These are phyloP conservation scores for Speleostelium caveatum DNA, from an alignment of 78 protist genomes.

Conservation along the genomic window DNA sequence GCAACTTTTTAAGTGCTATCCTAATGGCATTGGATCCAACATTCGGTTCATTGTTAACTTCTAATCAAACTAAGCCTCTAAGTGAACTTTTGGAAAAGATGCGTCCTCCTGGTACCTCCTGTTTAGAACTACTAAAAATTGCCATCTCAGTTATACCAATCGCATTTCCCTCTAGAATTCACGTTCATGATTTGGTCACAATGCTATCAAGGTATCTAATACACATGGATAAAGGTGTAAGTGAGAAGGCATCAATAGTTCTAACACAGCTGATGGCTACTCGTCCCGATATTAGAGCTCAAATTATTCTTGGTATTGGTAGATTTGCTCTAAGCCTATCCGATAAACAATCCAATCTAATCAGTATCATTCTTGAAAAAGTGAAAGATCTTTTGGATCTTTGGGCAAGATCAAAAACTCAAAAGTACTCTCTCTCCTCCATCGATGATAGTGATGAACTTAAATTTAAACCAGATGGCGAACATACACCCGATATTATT, in stretches of 20 bases:
- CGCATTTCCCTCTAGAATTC: slow-evolving; percentile 34
- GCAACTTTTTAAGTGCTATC: slow-evolving; percentile 40
- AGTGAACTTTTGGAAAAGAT: slow-evolving; percentile 52
- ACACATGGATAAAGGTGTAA: slow-evolving; percentile 73
- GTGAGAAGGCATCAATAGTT: slow-evolving; percentile 57
- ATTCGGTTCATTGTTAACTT: slow-evolving; percentile 39
- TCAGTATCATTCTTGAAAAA: slow-evolving; percentile 23
- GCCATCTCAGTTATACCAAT: slow-evolving; percentile 69
- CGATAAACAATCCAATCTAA: slow-evolving; percentile 23
- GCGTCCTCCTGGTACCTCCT: slow-evolving; percentile 74
- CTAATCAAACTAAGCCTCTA: slow-evolving; percentile 56
- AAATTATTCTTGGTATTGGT: slow-evolving; percentile 60
- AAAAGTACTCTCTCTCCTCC: slow-evolving; percentile 17
- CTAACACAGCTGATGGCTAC: slow-evolving; percentile 62
- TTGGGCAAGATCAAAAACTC: slow-evolving; percentile 35
- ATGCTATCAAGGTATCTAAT: slow-evolving; percentile 65
- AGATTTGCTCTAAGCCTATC: slow-evolving; percentile 40
- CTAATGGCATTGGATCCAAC: slow-evolving; percentile 33
- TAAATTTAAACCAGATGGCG: slow-evolving; percentile 27
- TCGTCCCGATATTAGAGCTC: slow-evolving; percentile 63
- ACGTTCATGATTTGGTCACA: slow-evolving; percentile 35
- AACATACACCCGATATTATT: slow-evolving; percentile 9
- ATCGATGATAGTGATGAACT: slow-evolving; percentile 10
- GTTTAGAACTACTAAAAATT: slow-evolving; percentile 63
- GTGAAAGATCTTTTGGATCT: slow-evolving; percentile 18